Conservation (phyloP, 768 basidiomycete genomes). For the Jaapia argillacea region DNA sequence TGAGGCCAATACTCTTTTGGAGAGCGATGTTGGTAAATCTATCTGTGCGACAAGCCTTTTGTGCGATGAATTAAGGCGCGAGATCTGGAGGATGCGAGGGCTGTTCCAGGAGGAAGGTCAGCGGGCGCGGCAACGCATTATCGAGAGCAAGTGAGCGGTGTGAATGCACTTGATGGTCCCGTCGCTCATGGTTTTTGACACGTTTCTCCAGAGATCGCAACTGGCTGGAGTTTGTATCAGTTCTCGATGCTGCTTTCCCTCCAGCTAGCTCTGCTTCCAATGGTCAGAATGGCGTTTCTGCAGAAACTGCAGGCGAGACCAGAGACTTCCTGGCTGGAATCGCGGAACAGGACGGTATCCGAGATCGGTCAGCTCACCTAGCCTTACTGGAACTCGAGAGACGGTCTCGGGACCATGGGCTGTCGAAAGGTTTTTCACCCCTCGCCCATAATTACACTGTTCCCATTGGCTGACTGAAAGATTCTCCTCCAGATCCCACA, state of each 20-base stretch:
- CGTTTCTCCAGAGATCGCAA: constrained; percentile 55
- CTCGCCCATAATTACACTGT: not conserved
- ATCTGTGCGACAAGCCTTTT: constrained; percentile 64
- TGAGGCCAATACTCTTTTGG: constrained; percentile 60
- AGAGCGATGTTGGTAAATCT: constrained; percentile 55
- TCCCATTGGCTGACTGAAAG: not conserved
- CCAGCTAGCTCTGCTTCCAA: constrained; percentile 19
- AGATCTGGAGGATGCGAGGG: constrained; percentile 53
- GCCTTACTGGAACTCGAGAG: constrained; percentile 71
- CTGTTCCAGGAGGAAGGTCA: constrained; percentile 51
- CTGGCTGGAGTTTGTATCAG: constrained; percentile 75
- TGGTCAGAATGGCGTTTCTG: constrained; percentile 23
- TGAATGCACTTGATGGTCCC: not conserved
- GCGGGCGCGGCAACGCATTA: constrained; percentile 47
- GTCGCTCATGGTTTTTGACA: not conserved
- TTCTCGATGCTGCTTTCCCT: constrained; percentile 59
- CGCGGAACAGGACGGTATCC: constrained; percentile 54
- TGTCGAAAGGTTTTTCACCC: constrained; percentile 35
- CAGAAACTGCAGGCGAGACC: constrained; percentile 30
- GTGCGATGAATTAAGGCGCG: constrained; percentile 67
- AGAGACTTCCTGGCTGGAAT: constrained; percentile 44
- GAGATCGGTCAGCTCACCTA: constrained; percentile 66
- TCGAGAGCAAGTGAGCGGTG: constrained; percentile 43
- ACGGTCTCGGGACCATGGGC: constrained; percentile 35
- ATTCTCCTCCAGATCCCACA: constrained; percentile 28